Percentiles rank a stretch among this genome's conserved stretches.
phyloP scores from a whole-genome alignment of 1,284 basidiomycete species.

The Cutaneotrichosporon sp. region DNA sequence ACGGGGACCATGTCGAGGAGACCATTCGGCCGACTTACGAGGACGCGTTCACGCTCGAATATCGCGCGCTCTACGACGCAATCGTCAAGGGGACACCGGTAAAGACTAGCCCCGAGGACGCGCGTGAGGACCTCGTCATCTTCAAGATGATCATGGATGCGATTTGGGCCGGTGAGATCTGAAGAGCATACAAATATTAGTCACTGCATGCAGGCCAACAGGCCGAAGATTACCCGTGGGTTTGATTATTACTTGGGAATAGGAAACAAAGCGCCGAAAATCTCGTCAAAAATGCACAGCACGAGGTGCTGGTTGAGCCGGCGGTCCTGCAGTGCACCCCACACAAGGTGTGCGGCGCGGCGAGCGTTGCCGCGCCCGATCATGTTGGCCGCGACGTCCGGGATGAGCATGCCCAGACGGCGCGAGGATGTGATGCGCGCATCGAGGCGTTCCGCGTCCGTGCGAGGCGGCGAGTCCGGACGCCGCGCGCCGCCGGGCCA shows the following conservation, averaged over 20 bases:
- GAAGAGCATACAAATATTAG: no score
- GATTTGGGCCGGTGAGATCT: not conserved
- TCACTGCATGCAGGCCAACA: not conserved
- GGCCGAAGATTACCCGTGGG: no score
- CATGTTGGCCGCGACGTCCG: slow-evolving; percentile 92
- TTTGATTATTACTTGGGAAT: not conserved
- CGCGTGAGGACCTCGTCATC: slow-evolving; percentile 43
- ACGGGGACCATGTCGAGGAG: slow-evolving; percentile 44
- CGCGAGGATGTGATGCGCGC: slow-evolving; percentile 81
- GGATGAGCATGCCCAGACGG: slow-evolving; percentile 75
- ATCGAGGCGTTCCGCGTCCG: slow-evolving; percentile 70
- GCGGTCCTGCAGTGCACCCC: slow-evolving; percentile 87
- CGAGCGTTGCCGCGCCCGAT: slow-evolving; percentile 91
- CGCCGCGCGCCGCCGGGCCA: slow-evolving; percentile 81
- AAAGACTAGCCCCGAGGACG: slow-evolving; percentile 43
- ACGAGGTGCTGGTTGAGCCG: slow-evolving; percentile 88
- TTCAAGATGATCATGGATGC: slow-evolving; percentile 49
- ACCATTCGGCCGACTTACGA: slow-evolving; percentile 50
- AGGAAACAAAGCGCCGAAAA: slow-evolving; percentile 41
- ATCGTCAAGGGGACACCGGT: slow-evolving; percentile 38
- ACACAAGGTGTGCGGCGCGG: slow-evolving; percentile 82
- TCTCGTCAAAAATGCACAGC: slow-evolving; percentile 84
- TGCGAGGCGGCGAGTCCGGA: slow-evolving; percentile 63
- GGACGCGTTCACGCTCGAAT: slow-evolving; percentile 53
- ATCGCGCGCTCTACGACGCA: slow-evolving; percentile 40